Conservation (phyloP, 306 rosid genomes). For the Trifolium dubium region DNA sequence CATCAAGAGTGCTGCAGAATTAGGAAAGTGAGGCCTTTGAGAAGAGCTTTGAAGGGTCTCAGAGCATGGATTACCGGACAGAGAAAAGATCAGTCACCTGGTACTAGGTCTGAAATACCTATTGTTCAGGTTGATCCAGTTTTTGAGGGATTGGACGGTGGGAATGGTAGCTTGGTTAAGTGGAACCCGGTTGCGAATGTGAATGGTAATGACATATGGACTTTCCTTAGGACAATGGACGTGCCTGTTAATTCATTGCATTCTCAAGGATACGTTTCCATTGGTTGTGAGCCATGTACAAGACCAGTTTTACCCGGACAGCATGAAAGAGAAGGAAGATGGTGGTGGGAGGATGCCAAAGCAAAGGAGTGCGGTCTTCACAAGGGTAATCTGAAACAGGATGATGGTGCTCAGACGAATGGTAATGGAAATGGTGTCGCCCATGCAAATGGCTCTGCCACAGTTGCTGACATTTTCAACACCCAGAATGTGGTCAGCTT, state of each 20-base stretch:
- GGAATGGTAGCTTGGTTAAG: slow-evolving; percentile 83
- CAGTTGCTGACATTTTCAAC: slow-evolving; percentile 64
- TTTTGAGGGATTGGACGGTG: slow-evolving; percentile 91
- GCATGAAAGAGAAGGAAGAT: slow-evolving; percentile 97
- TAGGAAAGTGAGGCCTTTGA: slow-evolving; percentile 90
- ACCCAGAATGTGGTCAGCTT: slow-evolving; percentile 68
- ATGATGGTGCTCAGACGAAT: slow-evolving; percentile 47
- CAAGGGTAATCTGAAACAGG: slow-evolving; percentile 86
- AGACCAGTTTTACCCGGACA: slow-evolving; percentile 96
- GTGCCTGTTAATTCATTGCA: slow-evolving; percentile 93
- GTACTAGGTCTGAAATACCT: slow-evolving; percentile 93
- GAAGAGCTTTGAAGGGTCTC: slow-evolving; percentile 93
- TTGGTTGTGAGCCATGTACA: slow-evolving; percentile 99
- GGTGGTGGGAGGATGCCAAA: slow-evolving; percentile 99
- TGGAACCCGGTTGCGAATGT: slow-evolving; percentile 98
- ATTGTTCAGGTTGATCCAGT: slow-evolving; percentile 95
- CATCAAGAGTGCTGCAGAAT: slow-evolving; percentile 99
- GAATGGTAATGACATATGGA: slow-evolving; percentile 76
- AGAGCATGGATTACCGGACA: slow-evolving; percentile 97
- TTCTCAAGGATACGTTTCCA: slow-evolving; percentile 80
- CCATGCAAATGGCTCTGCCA: slow-evolving; percentile 49
- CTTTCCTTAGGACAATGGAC: slow-evolving; percentile 84
- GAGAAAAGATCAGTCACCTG: slow-evolving; percentile 97
- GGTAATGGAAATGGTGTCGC: slow-evolving; percentile 59
- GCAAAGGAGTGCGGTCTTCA: slow-evolving; percentile 99